A percentile compares a stretch with the other conserved stretches of the same genome.
phyloP scores from a whole-genome alignment of 495 filamentous ascomycete genomes.

The Penicillium atrosanguineum region DNA sequence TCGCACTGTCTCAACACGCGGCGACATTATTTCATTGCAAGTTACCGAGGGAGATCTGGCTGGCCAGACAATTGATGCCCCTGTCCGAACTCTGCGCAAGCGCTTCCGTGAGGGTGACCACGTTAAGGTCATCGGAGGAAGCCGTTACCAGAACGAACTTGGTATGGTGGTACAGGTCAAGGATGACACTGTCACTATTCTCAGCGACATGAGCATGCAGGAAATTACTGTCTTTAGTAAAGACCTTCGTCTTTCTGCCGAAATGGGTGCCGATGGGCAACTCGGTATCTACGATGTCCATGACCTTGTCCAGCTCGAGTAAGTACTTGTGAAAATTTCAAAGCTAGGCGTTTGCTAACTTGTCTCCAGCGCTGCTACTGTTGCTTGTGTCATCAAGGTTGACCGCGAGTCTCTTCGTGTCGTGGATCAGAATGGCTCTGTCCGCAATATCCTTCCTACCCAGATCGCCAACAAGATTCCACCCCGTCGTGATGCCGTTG shows the following conservation, averaged over 20 bases:
- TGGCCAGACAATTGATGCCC: conserved; percentile 87
- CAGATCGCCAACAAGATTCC: conserved; percentile 86
- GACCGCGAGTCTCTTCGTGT: conserved; percentile 89
- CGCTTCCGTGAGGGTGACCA: conserved; percentile 92
- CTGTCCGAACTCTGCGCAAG: conserved; percentile 89
- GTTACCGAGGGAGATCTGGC: conserved; percentile 80
- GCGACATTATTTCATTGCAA: conserved; percentile 84
- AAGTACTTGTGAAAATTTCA: conserved; percentile 25
- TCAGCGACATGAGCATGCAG: conserved; percentile 85
- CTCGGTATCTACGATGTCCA: conserved; percentile 85
- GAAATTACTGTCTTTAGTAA: conserved; percentile 99
- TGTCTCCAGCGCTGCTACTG: conserved; percentile 65
- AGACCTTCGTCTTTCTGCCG: conserved; percentile 87
- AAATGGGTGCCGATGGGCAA: conserved; percentile 76
- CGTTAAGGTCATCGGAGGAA: conserved; percentile 97
- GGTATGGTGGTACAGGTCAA: conserved; percentile 94
- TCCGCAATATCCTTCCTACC: conserved; percentile 78
- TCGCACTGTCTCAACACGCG: conserved; percentile 79
- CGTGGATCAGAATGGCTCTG: conserved; percentile 84
- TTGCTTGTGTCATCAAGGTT: conserved; percentile 90
- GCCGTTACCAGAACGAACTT: conserved; percentile 87
- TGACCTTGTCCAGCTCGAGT: conserved; percentile 93
- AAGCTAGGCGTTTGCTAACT: conserved; percentile 30
- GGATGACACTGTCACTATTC: conserved; percentile 84
- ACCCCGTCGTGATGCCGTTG: conserved; percentile 75